Evolutionary conservation across 257 asterid genomes (phyloP).

Genomic region (Henckelia pumila): DNA sequence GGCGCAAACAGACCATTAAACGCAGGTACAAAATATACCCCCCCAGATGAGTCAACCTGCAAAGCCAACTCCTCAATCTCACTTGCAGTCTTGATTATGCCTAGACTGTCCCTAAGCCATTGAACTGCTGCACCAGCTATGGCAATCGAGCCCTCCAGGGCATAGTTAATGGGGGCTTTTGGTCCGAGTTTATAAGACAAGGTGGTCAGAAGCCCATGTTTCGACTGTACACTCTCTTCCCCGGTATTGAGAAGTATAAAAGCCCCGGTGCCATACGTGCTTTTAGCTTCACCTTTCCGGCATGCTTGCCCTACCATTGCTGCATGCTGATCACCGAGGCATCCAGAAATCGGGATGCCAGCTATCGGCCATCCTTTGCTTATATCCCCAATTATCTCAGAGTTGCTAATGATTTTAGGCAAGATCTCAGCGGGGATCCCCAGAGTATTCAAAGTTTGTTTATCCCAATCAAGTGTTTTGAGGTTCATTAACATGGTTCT

Average conservation of each 20-base stretch:
- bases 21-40: conserved; percentile 94
- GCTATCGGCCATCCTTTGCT: conserved; percentile 73
- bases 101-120: conserved; percentile 95
- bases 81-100: conserved; percentile 66
- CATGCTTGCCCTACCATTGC: conserved; percentile 97
- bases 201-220: conserved; percentile 78
- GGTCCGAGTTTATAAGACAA: conserved; percentile 89
- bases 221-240: conserved; percentile 53
- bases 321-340: conserved; percentile 96
- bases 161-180: conserved; percentile 71
- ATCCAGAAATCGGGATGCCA: conserved; percentile 79
- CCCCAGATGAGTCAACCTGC: conserved; percentile 70
- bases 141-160: conserved; percentile 95
- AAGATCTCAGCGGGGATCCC: conserved; percentile 51
- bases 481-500: conserved; percentile 96
- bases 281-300: conserved; percentile 80
- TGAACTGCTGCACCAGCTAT: conserved; percentile 99
- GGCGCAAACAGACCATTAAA: conserved; percentile 96
- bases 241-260: conserved; percentile 88
- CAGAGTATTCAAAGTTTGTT: conserved; percentile 43
- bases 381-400: conserved; percentile 73
- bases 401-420: conserved; percentile 71
- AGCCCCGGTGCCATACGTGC: conserved; percentile 95
- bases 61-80: conserved; percentile 89
- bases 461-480: conserved; percentile 78